phyloP scores from a whole-genome alignment of 1,284 basidiomycete genomes.

The Stygiomarasmius scandens region DNA sequence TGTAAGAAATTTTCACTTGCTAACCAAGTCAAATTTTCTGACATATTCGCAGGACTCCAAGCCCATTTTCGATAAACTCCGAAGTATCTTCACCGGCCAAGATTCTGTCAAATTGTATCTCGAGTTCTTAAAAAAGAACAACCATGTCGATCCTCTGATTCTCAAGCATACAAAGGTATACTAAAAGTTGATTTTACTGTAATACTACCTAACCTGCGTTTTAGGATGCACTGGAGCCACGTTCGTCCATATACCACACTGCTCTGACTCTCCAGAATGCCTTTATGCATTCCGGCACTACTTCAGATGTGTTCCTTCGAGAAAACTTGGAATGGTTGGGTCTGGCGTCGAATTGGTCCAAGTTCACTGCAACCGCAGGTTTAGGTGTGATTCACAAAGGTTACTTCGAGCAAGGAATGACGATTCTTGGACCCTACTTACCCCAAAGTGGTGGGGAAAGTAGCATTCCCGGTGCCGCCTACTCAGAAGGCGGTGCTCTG shows the following conservation, averaged over 20 bases:
- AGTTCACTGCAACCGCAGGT: conserved; percentile 94
- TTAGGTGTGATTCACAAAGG: conserved; percentile 97
- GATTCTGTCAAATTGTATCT: conserved; percentile 90
- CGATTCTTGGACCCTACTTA: conserved; percentile 92
- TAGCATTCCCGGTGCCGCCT: conserved; percentile 74
- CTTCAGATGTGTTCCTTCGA: conserved; percentile 88
- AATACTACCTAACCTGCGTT: conserved; percentile 8
- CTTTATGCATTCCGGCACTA: conserved; percentile 94
- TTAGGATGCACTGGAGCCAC: conserved; percentile 88
- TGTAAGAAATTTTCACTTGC: conserved; percentile 39
- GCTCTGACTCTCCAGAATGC: conserved; percentile 95
- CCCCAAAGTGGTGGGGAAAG: conserved; percentile 76
- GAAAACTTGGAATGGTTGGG: conserved; percentile 96
- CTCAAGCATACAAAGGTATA: conserved; percentile 88
- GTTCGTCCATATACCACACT: conserved; percentile 95
- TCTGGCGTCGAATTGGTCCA: conserved; percentile 94
- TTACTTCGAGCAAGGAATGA: conserved; percentile 90
- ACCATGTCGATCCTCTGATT: conserved; percentile 88
- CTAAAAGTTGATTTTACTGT: background rate
- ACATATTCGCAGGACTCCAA: conserved; percentile 52
- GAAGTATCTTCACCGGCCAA: conserved; percentile 84
- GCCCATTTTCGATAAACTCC: conserved; percentile 69
- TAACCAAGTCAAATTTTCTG: conserved; percentile 15
- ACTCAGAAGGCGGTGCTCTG: conserved; percentile 91
- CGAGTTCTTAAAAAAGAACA: conserved; percentile 93